phyloP scores from a whole-genome alignment of 2,329 filamentous ascomycete species.

The Trichoderma citrinoviride region DNA sequence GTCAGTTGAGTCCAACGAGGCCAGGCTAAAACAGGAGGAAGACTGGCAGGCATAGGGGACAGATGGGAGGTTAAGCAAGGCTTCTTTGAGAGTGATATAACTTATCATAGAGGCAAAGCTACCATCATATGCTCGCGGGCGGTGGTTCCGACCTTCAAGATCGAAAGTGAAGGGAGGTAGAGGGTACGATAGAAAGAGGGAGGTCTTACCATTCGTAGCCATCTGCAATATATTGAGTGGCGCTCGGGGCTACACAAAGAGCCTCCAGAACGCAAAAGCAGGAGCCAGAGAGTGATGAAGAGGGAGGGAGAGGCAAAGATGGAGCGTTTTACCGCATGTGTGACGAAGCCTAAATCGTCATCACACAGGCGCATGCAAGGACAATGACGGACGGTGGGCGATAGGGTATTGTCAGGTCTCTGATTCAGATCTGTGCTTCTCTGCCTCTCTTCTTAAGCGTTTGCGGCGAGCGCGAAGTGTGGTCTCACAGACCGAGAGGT shows the following conservation, averaged over 20 bases:
- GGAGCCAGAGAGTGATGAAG: neutral
- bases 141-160: no score
- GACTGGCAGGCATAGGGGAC: neutral
- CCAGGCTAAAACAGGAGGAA: neutral
- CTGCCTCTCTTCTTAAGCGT: neutral
- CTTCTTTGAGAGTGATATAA: no score
- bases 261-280: neutral
- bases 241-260: conserved; percentile 9
- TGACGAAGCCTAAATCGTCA: conserved; percentile 13
- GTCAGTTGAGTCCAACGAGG: neutral
- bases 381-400: neutral
- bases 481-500: neutral
- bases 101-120: neutral
- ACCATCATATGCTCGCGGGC: neutral
- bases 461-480: neutral
- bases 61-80: neutral
- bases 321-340: conserved; percentile 18
- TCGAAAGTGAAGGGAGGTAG: neutral
- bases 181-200: neutral
- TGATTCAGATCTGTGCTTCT: neutral
- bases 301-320: neutral
- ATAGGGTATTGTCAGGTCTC: no score
- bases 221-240: conserved; percentile 27
- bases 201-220: conserved; percentile 34
- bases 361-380: conserved; percentile 6